phyloP scores from a whole-genome alignment of 345 rosid species.

The Ceriops zippeliana region DNA sequence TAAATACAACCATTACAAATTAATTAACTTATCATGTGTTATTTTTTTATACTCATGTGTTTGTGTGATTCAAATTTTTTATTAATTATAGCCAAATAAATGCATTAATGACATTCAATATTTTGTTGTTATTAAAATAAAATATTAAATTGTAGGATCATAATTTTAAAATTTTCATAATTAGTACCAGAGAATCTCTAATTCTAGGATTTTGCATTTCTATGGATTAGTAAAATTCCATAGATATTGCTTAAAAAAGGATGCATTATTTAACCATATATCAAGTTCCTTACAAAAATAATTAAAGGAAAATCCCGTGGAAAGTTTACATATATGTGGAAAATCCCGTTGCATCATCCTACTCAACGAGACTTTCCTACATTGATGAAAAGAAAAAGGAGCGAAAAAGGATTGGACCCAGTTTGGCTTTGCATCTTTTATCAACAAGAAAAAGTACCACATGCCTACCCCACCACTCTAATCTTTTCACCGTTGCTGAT shows the following conservation, averaged over 20 bases:
- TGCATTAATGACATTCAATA: no score
- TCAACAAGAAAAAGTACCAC: not conserved
- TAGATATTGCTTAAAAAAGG: not conserved
- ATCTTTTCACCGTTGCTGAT: constrained; percentile 52
- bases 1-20: no score
- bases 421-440: not conserved
- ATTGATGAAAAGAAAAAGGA: not conserved
- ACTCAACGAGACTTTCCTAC: not conserved
- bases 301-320: not conserved
- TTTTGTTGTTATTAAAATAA: no score
- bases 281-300: not conserved
- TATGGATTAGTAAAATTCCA: no score
- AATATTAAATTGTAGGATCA: no score
- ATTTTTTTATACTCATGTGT: no score
- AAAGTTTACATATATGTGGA: not conserved
- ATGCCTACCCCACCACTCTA: not conserved
- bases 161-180: no score
- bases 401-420: not conserved
- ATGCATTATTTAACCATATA: not conserved
- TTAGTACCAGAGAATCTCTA: no score
- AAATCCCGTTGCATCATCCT: not conserved
- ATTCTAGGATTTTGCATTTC: no score
- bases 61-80: no score
- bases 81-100: no score
- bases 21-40: no score